Conservation (phyloP, 2,329 filamentous ascomycete species). For the Stemphylium beticola region DNA sequence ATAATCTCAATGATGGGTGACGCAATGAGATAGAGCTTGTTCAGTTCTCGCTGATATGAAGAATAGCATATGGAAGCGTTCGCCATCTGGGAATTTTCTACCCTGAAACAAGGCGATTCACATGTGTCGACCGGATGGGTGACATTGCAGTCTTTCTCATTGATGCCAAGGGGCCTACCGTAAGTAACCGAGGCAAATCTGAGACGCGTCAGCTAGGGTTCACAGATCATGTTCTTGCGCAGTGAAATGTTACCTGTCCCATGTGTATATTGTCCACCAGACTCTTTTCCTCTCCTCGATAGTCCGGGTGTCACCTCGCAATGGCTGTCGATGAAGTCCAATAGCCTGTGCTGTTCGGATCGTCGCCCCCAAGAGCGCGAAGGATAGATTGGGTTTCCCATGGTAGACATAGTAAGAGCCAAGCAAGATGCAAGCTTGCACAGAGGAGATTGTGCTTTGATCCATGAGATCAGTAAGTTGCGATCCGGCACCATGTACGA, state of each 20-base stretch:
- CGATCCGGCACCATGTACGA: conserved; percentile 40
- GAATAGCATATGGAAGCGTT: conserved; percentile 16
- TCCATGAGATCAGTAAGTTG: conserved; percentile 52
- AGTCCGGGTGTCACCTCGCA: conserved; percentile 27
- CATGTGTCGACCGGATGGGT: conserved; percentile 43
- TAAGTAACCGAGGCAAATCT: conserved; percentile 52
- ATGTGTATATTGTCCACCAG: conserved; percentile 54
- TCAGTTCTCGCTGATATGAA: conserved; percentile 30
- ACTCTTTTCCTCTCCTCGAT: conserved; percentile 49
- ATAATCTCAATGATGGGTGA: conserved; percentile 41
- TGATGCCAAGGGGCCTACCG: conserved; percentile 51
- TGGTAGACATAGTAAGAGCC: conserved; percentile 53
- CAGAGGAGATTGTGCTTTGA: conserved; percentile 45
- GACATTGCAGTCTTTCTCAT: conserved; percentile 51
- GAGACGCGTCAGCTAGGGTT: neutral
- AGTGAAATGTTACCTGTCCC: conserved; percentile 38
- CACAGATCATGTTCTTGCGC: neutral
- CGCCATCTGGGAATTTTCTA: neutral
- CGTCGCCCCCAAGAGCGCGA: conserved; percentile 48
- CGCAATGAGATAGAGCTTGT: conserved; percentile 38
- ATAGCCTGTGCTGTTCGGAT: conserved; percentile 48
- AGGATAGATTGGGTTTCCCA: conserved; percentile 51
- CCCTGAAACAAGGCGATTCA: conserved; percentile 40
- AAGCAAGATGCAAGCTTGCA: conserved; percentile 50
- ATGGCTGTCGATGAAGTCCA: conserved; percentile 41